These are phyloP conservation scores for Yamadazyma nakazawae DNA, from an alignment of 805 yeast species.

Conservation along the genomic window DNA sequence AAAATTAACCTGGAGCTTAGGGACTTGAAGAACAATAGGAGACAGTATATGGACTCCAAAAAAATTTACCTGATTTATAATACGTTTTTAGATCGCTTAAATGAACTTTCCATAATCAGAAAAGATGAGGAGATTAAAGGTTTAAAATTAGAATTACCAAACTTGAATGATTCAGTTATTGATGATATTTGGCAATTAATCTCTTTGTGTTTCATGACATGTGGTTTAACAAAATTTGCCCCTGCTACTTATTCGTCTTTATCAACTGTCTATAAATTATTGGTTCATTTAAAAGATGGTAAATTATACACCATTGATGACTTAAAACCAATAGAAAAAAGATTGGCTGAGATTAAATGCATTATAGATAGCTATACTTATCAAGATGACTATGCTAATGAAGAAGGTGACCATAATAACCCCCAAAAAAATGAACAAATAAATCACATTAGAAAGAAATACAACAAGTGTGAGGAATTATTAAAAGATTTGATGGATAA, in stretches of 20 bases:
- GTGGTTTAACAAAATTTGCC: conserved; percentile 85
- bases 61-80: conserved; percentile 63
- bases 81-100: conserved; percentile 51
- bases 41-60: conserved; percentile 61
- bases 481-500: conserved; percentile 53
- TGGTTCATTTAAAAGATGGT: conserved; percentile 79
- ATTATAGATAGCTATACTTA: conserved; percentile 51
- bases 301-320: conserved; percentile 84
- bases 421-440: conserved; percentile 49
- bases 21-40: conserved; percentile 56
- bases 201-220: conserved; percentile 83
- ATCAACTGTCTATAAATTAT: conserved; percentile 77
- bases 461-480: conserved; percentile 57
- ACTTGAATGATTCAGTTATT: conserved; percentile 64
- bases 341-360: conserved; percentile 65
- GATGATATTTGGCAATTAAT: conserved; percentile 90
- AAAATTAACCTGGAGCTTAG: conserved; percentile 26
- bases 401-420: conserved; percentile 6
- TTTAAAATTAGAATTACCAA: conserved; percentile 37
- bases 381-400: conserved; percentile 18
- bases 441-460: conserved; percentile 60
- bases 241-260: conserved; percentile 93
- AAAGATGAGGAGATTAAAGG: conserved; percentile 43
- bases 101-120: conserved; percentile 52
- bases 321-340: conserved; percentile 67